These are phyloP conservation scores for Trichoderma arundinaceum DNA, from an alignment of 2,329 filamentous ascomycete genomes.

Conservation along the genomic window DNA sequence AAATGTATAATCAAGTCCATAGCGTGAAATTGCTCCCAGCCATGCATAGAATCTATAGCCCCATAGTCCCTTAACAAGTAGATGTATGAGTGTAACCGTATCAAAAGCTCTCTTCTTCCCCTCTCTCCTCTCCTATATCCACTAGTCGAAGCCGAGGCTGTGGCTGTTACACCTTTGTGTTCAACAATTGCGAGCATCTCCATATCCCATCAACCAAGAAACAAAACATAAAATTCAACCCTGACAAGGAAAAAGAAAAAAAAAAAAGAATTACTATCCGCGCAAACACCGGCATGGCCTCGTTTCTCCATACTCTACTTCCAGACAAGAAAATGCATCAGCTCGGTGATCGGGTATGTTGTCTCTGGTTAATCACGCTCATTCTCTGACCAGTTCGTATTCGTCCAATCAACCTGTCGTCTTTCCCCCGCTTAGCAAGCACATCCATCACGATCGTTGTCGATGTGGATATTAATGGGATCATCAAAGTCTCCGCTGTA, in stretches of 20 bases:
- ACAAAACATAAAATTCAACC: conserved; percentile 11
- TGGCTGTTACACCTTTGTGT: background rate
- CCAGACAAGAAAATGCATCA: conserved; percentile 28
- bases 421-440: conserved; percentile 68
- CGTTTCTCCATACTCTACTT: conserved; percentile 34
- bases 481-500: conserved; percentile 97
- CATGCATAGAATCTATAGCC: conserved; percentile 30
- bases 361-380: conserved; percentile 17
- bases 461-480: conserved; percentile 97
- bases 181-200: conserved; percentile 5
- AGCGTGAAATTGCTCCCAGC: conserved; percentile 30
- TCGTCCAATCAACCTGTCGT: conserved; percentile 6
- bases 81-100: conserved; percentile 19
- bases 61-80: conserved; percentile 11
- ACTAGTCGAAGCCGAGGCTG: conserved; percentile 20
- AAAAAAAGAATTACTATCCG: conserved; percentile 23
- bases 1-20: conserved; percentile 11
- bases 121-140: conserved; percentile 11
- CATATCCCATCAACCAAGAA: conserved; percentile 19
- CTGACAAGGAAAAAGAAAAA: background rate
- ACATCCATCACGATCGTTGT: conserved; percentile 91
- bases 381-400: conserved; percentile 17
- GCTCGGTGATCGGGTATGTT: conserved; percentile 31
- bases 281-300: conserved; percentile 31
- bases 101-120: conserved; percentile 11